phyloP scores from a whole-genome alignment of 768 basidiomycete genomes.

The Rhizopogon vesiculosus region DNA sequence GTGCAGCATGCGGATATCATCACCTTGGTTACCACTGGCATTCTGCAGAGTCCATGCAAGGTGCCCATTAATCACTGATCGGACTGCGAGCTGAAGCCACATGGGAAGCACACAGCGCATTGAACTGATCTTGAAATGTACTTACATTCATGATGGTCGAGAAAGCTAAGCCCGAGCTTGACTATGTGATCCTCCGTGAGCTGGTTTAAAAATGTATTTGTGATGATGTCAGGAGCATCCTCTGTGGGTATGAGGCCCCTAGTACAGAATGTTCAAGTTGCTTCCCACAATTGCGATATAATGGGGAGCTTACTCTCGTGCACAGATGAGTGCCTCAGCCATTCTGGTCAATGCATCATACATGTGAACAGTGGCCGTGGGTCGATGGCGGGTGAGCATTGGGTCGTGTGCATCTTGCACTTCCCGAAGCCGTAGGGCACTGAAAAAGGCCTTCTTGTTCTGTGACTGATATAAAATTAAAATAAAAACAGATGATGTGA shows the following conservation, averaged over 20 bases:
- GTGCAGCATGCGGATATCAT: no score
- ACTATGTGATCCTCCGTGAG: conserved; percentile 22
- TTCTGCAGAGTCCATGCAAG: background rate
- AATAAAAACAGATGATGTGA: no score
- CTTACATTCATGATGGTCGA: conserved; percentile 24
- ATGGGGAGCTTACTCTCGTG: background rate
- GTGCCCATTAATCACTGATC: background rate
- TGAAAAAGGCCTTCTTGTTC: no score
- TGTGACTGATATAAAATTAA: no score
- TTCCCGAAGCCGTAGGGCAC: no score
- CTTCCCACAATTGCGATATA: background rate
- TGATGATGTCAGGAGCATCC: no score
- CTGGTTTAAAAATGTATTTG: conserved; percentile 27
- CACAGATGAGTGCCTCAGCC: conserved; percentile 16
- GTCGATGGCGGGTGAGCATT: conserved; percentile 10
- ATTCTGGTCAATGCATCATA: conserved; percentile 23
- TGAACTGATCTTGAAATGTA: background rate
- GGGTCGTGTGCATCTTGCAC: no score
- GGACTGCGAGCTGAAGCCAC: background rate
- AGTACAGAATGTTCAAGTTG: background rate
- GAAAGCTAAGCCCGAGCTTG: conserved; percentile 18
- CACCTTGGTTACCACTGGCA: background rate
- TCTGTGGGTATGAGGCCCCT: conserved; percentile 22
- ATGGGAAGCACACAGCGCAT: background rate
- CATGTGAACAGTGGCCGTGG: conserved; percentile 16